Evolutionary conservation across 495 filamentous ascomycete species (phyloP).

Genomic region (Hyaloscypha bicolor): DNA sequence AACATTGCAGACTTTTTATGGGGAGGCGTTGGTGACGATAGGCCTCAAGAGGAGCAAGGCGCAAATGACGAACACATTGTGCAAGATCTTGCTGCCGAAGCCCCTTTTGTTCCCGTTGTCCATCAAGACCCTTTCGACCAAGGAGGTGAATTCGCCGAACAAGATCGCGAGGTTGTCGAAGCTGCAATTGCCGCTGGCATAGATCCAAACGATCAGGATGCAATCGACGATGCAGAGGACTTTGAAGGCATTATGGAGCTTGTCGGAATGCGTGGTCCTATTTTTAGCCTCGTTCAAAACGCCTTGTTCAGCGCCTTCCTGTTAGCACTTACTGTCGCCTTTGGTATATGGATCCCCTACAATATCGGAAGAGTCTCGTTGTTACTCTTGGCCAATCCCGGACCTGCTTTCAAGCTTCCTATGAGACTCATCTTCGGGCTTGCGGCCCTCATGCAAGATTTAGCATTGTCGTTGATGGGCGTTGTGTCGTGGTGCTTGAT

Average conservation of each 20-base stretch:
- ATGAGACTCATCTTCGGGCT: slow-evolving; percentile 67
- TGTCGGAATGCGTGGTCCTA: slow-evolving; percentile 92
- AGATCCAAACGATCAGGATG: slow-evolving; percentile 61
- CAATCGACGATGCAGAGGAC: slow-evolving; percentile 86
- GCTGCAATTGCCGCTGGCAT: slow-evolving; percentile 34
- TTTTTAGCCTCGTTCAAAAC: slow-evolving; percentile 89
- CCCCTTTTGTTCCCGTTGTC: slow-evolving; percentile 61
- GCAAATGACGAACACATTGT: slow-evolving; percentile 61
- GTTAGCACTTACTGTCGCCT: slow-evolving; percentile 79
- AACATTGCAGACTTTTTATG: slow-evolving; percentile 60
- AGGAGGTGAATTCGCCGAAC: slow-evolving; percentile 36
- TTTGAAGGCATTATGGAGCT: slow-evolving; percentile 97
- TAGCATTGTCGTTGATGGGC: slow-evolving; percentile 41
- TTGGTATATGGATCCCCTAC: slow-evolving; percentile 90
- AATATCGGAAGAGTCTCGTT: slow-evolving; percentile 83
- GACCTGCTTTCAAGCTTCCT: slow-evolving; percentile 68
- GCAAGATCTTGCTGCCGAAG: slow-evolving; percentile 59
- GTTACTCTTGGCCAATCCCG: slow-evolving; percentile 76
- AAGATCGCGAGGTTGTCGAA: slow-evolving; percentile 32
- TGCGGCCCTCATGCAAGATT: slow-evolving; percentile 67
- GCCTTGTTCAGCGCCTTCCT: slow-evolving; percentile 90
- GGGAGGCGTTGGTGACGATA: slow-evolving; percentile 53
- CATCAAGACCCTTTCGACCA: slow-evolving; percentile 35
- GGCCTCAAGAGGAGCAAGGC: slow-evolving; percentile 39
- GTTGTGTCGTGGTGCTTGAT: slow-evolving; percentile 25